Evolutionary conservation across 2,329 filamentous ascomycete species (phyloP).

Genomic region (Immersiporthe knoxdaviesiana): DNA sequence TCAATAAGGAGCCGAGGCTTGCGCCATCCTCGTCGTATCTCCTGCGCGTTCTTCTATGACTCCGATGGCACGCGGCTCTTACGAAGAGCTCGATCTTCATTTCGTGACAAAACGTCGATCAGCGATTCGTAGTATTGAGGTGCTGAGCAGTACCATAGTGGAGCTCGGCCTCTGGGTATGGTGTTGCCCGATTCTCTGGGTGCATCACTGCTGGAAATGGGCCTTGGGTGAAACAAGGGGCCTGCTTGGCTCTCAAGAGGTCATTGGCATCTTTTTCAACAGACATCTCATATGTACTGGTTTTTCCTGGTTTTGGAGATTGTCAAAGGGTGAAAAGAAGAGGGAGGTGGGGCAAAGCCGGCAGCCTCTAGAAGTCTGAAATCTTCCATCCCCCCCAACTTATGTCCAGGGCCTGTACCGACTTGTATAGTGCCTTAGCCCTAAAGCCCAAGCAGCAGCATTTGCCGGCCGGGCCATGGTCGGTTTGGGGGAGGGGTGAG

Average conservation of each 20-base stretch:
- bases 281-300: background rate
- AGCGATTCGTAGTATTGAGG: background rate
- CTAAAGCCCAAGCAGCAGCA: background rate
- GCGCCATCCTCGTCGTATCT: background rate
- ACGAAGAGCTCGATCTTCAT: background rate
- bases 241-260: background rate
- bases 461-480: no score
- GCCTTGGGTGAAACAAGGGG: background rate
- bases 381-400: background rate
- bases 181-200: background rate
- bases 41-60: background rate
- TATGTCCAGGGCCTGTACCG: background rate
- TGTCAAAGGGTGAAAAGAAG: background rate
- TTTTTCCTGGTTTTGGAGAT: background rate
- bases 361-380: background rate
- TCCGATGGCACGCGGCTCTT: background rate
- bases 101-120: background rate
- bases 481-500: no score
- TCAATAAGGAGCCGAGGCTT: background rate
- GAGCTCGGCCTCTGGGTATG: background rate
- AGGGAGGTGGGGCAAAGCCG: background rate
- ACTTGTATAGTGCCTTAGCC: no score
- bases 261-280: background rate
- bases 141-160: background rate
- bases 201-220: background rate